These are phyloP conservation scores for Cetradonia linearis DNA, from an alignment of 495 filamentous ascomycete species.

Conservation along the genomic window DNA sequence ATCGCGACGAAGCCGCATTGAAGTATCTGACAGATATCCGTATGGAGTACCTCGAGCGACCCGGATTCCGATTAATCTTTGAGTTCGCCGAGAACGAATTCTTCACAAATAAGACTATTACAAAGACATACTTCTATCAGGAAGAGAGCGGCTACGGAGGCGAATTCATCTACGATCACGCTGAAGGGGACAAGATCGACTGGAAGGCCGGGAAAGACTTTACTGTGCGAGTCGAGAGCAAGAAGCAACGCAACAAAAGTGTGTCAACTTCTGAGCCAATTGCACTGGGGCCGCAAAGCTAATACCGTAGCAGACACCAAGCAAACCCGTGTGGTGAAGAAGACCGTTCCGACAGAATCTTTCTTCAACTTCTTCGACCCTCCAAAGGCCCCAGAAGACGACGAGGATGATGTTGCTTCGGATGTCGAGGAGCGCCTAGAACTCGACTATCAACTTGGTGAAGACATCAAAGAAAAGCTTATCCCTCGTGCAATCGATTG, in stretches of 20 bases:
- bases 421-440: constrained; percentile 98
- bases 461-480: constrained; percentile 99
- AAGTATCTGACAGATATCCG: constrained; percentile 88
- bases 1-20: constrained; percentile 86
- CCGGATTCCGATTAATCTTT: constrained; percentile 96
- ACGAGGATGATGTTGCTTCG: constrained; percentile 65
- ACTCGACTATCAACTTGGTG: constrained; percentile 96
- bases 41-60: constrained; percentile 97
- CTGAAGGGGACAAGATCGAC: constrained; percentile 93
- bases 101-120: constrained; percentile 93
- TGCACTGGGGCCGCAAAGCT: constrained; percentile 4
- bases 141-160: constrained; percentile 97
- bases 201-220: constrained; percentile 92
- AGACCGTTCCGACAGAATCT: constrained; percentile 94
- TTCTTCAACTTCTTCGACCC: constrained; percentile 99
- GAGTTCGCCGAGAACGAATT: constrained; percentile 90
- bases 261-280: constrained; percentile 30
- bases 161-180: constrained; percentile 99
- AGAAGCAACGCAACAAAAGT: constrained; percentile 99
- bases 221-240: constrained; percentile 89
- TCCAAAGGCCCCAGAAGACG: constrained; percentile 70
- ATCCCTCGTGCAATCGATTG: constrained; percentile 98
- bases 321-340: constrained; percentile 97
- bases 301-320: constrained; percentile 63
- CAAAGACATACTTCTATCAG: constrained; percentile 99